Base-by-base conservation (phyloP, 1,284 basidiomycete species). In the Austroboletus niveus region DNA sequence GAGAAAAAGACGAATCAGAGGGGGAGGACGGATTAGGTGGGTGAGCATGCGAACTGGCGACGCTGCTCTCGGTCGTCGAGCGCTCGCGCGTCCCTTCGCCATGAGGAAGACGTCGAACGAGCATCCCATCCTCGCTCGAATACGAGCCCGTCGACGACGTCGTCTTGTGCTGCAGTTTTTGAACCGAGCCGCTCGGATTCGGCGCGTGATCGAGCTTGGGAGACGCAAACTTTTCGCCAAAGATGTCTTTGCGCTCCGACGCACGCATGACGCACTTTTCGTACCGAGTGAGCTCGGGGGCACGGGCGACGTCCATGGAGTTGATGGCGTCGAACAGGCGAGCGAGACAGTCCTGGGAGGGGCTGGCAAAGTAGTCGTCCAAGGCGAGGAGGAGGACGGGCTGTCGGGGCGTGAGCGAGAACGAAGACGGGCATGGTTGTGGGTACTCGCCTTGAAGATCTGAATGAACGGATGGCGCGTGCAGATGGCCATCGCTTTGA, bases 401-500 rank as follows among this genome's bases (percentile, higher is more conserved):
- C 92, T 95, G 62, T 38, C 31, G 47, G 56, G 20, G n/a, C 2
- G 30, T 60, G 35, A 56, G 55, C 52, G 22, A 35, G 51, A 38
- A 3, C 29, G 36, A 46, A 36, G 4, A 35, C 22, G 22, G 30
- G 29, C 15, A 9, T 10, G 20, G 31, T n/a, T 31, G 30, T 14
- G 39, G 44, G 8, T 17, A 68, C 76, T 57, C 54, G 89, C 93
- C 80, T 98, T 98, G 84, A 97, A 99, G 63, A 98, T 92, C 62
- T 98, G 93, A 54, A 99, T 94, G 70, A 92, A 98, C 0, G 97
- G 94, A 72, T 96, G 89, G 27, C 89, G 85, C 0, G 94, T 96
- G 64, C 93, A 97, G 58, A 99, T 92, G 15, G 96, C 96, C 75
- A 99, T 81, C 4, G 96, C 96, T 72, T 98, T 92, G 57, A 98